Evolutionary conservation across 2,329 filamentous ascomycete species (phyloP), one percentile per base, ranked within the genome.

Genomic region (Dendryphion nanum): DNA sequence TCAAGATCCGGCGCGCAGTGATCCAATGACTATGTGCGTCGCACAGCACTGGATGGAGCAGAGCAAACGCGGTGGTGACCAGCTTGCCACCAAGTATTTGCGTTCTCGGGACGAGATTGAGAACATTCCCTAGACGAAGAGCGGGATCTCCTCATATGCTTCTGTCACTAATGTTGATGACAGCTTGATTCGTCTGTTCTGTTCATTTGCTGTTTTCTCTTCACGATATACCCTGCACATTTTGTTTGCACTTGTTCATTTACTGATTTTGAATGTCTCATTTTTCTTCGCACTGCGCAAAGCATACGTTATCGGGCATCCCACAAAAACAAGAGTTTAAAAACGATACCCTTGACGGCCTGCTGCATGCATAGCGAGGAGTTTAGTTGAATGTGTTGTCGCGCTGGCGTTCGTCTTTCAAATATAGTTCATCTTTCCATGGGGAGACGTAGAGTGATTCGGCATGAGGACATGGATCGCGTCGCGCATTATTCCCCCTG

Each of bases 1-100:
- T 28, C 72, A 77, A 37, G 79, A 85, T 53, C 73, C 76, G 13
- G 67, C 73, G 37, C 75, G 88, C 50, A 89, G 83, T 42, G 89
- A 96, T 62, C 87, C 88, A 2, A 85, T 85, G 37, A 82, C 89
- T 29, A 93, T 97, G 86, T 96, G 90, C 56, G 81, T 95, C 40
- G 91, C 91, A 7, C 83, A 94, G 67, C 91, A 97, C 72, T 97
- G 91, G 90, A 96, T 97, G 89, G 88, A 91, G 69, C 75, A 87
- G 49, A 89, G 87, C 24, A 86, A 88, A 53, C 78, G 79, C 38
- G 89, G 89, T n/a, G 89, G 89, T 1, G 91, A 97, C 62, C 79
- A 85, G 57, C 72, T 95, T 51, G 91, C 91, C 15, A 83, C 81
- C 60, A 85, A 84, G 62, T 90, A 91, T 67, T 70, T 96, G 64